Evolutionary conservation across 1,139 yeast genomes (phyloP).

Genomic region (Yamadazyma oceani): DNA sequence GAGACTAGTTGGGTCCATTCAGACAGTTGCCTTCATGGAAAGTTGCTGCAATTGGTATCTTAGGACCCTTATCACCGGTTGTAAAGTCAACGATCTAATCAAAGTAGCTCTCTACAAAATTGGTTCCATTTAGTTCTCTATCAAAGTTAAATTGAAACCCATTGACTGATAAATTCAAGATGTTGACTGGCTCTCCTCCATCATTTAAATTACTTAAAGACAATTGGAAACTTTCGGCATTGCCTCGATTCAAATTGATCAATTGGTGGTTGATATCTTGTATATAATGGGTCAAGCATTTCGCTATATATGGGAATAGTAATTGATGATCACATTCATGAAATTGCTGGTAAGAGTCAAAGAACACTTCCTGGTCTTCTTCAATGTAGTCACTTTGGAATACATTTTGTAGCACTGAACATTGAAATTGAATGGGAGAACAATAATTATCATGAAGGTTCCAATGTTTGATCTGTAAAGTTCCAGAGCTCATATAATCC

Average conservation of each 20-base stretch:
- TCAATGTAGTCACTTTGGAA: conserved; percentile 45
- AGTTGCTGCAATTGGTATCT: no score
- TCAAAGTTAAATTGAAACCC: conserved; percentile 40
- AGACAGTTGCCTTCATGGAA: no score
- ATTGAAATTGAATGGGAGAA: conserved; percentile 33
- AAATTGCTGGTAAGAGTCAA: conserved; percentile 22
- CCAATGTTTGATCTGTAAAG: conserved; percentile 32
- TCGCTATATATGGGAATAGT: conserved; percentile 18
- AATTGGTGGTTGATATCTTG: conserved; percentile 30
- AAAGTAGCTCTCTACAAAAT: conserved; percentile 30
- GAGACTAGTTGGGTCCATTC: no score
- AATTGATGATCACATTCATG: conserved; percentile 16
- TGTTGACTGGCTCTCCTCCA: conserved; percentile 27
- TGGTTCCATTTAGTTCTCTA: conserved; percentile 45
- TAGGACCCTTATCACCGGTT: no score
- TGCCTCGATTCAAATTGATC: conserved; percentile 40
- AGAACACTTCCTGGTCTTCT: conserved; percentile 27
- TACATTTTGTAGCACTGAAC: conserved; percentile 33
- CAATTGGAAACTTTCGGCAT: conserved; percentile 38
- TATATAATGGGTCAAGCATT: conserved; percentile 34
- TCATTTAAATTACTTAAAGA: conserved; percentile 32
- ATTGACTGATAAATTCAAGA: conserved; percentile 30
- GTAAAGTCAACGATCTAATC: conserved; percentile 12
- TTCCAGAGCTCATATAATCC: conserved; percentile 19
- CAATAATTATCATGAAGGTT: conserved; percentile 35